Evolutionary conservation across 2,329 filamentous ascomycete genomes (phyloP).

Genomic region (Trichoderma harzianum): DNA sequence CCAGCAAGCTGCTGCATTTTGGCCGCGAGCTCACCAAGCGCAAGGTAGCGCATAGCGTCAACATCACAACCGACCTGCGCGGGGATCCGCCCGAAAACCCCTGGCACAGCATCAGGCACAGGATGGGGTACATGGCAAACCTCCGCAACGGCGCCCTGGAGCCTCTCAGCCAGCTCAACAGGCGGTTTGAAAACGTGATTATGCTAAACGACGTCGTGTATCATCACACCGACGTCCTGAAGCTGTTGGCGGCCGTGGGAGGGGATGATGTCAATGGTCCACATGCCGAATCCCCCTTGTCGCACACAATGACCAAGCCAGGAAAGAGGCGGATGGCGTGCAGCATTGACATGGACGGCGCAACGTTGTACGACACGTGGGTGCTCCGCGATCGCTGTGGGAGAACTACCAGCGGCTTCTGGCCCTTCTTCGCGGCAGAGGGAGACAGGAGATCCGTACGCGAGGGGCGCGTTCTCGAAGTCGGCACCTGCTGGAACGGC

Average conservation of each 20-base stretch:
- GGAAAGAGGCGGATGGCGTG: slow-evolving; percentile 18
- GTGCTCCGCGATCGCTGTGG: slow-evolving; percentile 20
- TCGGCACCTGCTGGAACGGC: slow-evolving; percentile 19
- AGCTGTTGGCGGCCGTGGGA: slow-evolving; percentile 17
- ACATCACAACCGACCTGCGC: slow-evolving; percentile 17
- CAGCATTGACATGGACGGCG: slow-evolving; percentile 19
- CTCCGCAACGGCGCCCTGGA: slow-evolving; percentile 20
- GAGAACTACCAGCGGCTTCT: slow-evolving; percentile 16
- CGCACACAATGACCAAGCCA: background rate
- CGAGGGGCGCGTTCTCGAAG: slow-evolving; percentile 11
- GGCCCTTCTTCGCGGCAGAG: slow-evolving; percentile 18
- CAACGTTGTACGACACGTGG: slow-evolving; percentile 19
- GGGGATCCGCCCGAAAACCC: slow-evolving; percentile 16
- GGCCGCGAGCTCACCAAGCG: slow-evolving; percentile 16
- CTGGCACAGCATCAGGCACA: slow-evolving; percentile 15
- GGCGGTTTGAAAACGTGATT: slow-evolving; percentile 19
- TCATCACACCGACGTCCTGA: slow-evolving; percentile 19
- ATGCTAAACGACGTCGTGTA: slow-evolving; percentile 18
- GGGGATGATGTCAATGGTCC: slow-evolving; percentile 12
- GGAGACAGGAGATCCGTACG: slow-evolving; percentile 14
- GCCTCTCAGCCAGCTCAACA: slow-evolving; percentile 6
- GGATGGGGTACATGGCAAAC: slow-evolving; percentile 20
- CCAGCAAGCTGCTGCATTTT: slow-evolving; percentile 19
- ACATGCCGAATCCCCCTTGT: background rate
- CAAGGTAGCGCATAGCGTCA: slow-evolving; percentile 16